These are phyloP conservation scores for Strobilomyces dryophilus DNA, from an alignment of 768 basidiomycete genomes.

Conservation along the genomic window DNA sequence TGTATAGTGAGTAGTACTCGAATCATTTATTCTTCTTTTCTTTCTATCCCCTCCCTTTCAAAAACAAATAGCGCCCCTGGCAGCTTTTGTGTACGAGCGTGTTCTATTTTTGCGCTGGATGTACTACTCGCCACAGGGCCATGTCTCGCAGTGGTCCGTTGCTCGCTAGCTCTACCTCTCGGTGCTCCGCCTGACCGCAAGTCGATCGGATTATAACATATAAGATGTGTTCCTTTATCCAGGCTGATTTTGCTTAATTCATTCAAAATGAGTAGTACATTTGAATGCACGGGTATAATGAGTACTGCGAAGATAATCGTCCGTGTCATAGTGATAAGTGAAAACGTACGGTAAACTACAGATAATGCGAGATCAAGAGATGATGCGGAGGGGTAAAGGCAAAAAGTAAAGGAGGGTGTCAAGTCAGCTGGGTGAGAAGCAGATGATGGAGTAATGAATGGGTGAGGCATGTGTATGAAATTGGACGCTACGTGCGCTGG, in stretches of 20 bases:
- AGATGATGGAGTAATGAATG: conserved; percentile 20
- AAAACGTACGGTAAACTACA: conserved; percentile 56
- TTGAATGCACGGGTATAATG: conserved; percentile 51
- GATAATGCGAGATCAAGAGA: conserved; percentile 45
- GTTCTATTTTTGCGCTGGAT: no score
- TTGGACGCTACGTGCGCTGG: conserved; percentile 42
- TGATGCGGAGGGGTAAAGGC: conserved; percentile 24
- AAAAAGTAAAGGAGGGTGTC: conserved; percentile 23
- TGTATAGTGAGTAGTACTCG: no score
- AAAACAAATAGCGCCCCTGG: no score
- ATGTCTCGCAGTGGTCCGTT: no score
- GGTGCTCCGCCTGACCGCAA: no score
- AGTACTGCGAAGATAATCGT: conserved; percentile 57
- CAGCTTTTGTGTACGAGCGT: no score
- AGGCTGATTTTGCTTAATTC: conserved; percentile 13
- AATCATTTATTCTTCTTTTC: no score
- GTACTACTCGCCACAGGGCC: no score
- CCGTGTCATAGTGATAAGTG: conserved; percentile 53
- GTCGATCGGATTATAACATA: no score
- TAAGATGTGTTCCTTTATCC: conserved; percentile 5
- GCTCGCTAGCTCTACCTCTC: no score
- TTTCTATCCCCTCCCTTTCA: no score
- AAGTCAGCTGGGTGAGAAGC: conserved; percentile 26
- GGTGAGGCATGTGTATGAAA: neutral
- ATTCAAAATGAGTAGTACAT: conserved; percentile 40